phyloP scores from a whole-genome alignment of 164 flowering plant genomes.

The Magnolia officinalis region DNA sequence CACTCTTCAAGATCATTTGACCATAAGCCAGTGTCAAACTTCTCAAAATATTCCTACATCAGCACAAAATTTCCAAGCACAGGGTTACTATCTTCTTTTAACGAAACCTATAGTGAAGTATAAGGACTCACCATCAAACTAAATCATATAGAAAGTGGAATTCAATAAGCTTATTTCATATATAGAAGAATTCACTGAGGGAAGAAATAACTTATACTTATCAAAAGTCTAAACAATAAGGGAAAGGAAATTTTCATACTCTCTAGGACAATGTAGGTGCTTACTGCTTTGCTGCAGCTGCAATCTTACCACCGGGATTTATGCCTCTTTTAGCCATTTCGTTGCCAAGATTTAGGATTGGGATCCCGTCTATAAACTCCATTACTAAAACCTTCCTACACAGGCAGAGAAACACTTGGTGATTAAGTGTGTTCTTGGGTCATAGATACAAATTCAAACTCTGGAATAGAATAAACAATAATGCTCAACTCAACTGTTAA shows the following conservation, averaged over 20 bases:
- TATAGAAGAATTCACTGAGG: no score
- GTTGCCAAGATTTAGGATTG: slow-evolving; percentile 82
- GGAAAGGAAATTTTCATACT: slow-evolving; percentile 25
- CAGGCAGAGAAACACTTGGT: slow-evolving; percentile 16
- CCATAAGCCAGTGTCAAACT: slow-evolving; percentile 87
- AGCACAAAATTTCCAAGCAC: not conserved
- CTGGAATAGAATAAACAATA: not conserved
- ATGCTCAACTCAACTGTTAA: not conserved
- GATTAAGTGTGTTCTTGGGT: not conserved
- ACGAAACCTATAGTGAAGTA: not conserved
- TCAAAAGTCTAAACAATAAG: not conserved
- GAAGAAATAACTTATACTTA: not conserved
- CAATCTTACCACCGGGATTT: slow-evolving; percentile 72
- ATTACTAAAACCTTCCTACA: slow-evolving; percentile 81
- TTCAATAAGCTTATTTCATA: no score
- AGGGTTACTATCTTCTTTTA: not conserved
- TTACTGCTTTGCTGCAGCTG: slow-evolving; percentile 91
- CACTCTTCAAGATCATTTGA: slow-evolving; percentile 95
- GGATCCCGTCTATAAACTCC: slow-evolving; percentile 92
- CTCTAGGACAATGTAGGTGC: slow-evolving; percentile 39
- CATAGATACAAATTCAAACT: not conserved
- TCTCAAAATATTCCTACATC: slow-evolving; percentile 76
- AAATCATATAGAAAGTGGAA: no score
- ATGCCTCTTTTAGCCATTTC: slow-evolving; percentile 92
- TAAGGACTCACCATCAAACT: no score